Conservation (phyloP, 1,284 basidiomycete genomes). For the Volvariella surrecta region DNA sequence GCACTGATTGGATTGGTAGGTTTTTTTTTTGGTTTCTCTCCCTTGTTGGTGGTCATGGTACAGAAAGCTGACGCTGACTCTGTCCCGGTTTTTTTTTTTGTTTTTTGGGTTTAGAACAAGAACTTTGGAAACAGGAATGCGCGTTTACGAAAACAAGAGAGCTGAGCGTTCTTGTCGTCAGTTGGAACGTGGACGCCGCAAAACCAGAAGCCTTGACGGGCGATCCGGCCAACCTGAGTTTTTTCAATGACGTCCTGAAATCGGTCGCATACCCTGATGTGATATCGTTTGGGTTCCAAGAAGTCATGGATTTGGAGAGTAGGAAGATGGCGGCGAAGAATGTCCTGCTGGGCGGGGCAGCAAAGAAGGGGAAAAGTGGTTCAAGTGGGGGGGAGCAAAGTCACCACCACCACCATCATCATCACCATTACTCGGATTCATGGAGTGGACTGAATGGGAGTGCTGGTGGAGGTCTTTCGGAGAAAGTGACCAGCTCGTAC, state of each 20-base stretch:
- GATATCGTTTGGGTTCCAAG: conserved; percentile 92
- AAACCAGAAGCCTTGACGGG: conserved; percentile 69
- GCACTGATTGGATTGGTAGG: conserved; percentile 81
- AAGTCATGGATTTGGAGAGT: conserved; percentile 90
- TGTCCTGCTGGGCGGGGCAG: conserved; percentile 57
- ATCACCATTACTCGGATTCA: no score
- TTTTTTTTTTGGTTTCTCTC: conserved; percentile 13
- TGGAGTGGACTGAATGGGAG: conserved; percentile 1
- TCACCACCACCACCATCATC: no score
- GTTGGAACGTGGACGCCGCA: conserved; percentile 92
- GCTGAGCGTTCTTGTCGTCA: conserved; percentile 75
- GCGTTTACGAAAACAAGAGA: conserved; percentile 77
- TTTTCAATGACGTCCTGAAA: conserved; percentile 64
- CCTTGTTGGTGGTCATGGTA: no score
- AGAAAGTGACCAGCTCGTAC: conserved; percentile 80
- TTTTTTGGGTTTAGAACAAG: conserved; percentile 42
- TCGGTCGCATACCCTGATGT: conserved; percentile 80
- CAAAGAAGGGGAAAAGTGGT: conserved; percentile 58
- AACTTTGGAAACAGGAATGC: conserved; percentile 66
- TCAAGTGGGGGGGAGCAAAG: no score
- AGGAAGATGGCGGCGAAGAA: conserved; percentile 89
- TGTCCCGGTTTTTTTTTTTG: conserved; percentile 22
- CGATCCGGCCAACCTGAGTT: conserved; percentile 55
- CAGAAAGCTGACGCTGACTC: no score
- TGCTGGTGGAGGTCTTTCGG: conserved; percentile 41